Conservation (phyloP, 2,329 filamentous ascomycete genomes). For the Aspergillus sp. region DNA sequence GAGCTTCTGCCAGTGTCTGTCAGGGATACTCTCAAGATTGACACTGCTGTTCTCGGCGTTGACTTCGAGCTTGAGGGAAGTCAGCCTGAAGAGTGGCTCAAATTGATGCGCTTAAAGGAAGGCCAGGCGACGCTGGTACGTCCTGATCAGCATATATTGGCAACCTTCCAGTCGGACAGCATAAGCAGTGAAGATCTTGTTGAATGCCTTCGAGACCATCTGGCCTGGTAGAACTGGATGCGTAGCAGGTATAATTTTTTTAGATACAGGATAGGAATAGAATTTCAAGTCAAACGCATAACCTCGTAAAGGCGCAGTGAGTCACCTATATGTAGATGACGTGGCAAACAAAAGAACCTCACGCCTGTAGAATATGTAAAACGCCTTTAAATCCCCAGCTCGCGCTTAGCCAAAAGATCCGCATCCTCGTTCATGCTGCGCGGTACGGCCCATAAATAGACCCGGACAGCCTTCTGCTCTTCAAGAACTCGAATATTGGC, state of each 20-base stretch:
- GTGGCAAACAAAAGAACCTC: too few relatives aligned
- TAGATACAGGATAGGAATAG: too few relatives aligned
- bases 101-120: constrained; percentile 20
- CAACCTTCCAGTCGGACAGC: constrained; percentile 1
- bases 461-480: neutral
- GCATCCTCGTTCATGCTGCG: neutral
- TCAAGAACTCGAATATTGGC: neutral
- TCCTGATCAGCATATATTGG: constrained; percentile 43
- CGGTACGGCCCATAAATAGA: constrained; percentile 4
- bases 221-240: neutral
- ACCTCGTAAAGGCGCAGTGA: too few relatives aligned
- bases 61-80: constrained; percentile 23
- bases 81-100: constrained; percentile 17
- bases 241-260: fast-evolving
- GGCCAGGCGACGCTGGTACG: constrained; percentile 33
- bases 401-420: constrained; percentile 1
- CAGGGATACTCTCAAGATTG: neutral
- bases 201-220: neutral
- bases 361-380: neutral
- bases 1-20: too few relatives aligned
- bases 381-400: too few relatives aligned
- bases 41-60: constrained; percentile 1
- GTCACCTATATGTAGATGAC: too few relatives aligned
- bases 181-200: neutral
- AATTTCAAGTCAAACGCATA: too few relatives aligned